phyloP scores from a whole-genome alignment of 2,329 filamentous ascomycete genomes.

The Beauveria sp. region DNA sequence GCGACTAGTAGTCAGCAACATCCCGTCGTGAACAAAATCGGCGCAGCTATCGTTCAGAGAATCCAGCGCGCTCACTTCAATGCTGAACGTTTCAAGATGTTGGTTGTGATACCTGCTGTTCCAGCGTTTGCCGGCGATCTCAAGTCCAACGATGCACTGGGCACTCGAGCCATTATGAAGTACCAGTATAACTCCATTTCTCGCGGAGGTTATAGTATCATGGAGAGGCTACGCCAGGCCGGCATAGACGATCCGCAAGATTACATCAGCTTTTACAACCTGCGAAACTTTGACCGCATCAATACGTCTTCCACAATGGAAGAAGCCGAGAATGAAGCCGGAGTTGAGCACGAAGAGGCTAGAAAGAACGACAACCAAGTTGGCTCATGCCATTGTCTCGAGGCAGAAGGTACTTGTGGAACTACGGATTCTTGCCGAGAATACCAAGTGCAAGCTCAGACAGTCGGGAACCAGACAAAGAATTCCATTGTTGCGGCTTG shows the following conservation, averaged over 20 bases:
- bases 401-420: conserved; percentile 27
- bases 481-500: conserved; percentile 75
- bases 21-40: conserved; percentile 71
- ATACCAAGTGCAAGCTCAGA: conserved; percentile 64
- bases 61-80: conserved; percentile 63
- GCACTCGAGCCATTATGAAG: conserved; percentile 81
- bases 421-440: conserved; percentile 48
- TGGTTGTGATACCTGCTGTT: conserved; percentile 71
- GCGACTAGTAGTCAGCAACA: conserved; percentile 63
- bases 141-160: conserved; percentile 61
- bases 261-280: conserved; percentile 80
- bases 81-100: conserved; percentile 62
- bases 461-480: conserved; percentile 51
- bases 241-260: conserved; percentile 60
- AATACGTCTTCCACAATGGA: conserved; percentile 59
- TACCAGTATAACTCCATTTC: conserved; percentile 78
- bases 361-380: conserved; percentile 54
- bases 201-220: conserved; percentile 69
- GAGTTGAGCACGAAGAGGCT: conserved; percentile 61
- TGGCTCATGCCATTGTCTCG: conserved; percentile 35
- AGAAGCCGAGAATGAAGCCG: conserved; percentile 52
- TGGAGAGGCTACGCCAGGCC: conserved; percentile 61
- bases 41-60: conserved; percentile 69
- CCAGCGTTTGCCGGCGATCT: conserved; percentile 79
- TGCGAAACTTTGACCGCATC: conserved; percentile 78